phyloP scores from a whole-genome alignment of 2,329 filamentous ascomycete species.

The Sporothrix sp. region DNA sequence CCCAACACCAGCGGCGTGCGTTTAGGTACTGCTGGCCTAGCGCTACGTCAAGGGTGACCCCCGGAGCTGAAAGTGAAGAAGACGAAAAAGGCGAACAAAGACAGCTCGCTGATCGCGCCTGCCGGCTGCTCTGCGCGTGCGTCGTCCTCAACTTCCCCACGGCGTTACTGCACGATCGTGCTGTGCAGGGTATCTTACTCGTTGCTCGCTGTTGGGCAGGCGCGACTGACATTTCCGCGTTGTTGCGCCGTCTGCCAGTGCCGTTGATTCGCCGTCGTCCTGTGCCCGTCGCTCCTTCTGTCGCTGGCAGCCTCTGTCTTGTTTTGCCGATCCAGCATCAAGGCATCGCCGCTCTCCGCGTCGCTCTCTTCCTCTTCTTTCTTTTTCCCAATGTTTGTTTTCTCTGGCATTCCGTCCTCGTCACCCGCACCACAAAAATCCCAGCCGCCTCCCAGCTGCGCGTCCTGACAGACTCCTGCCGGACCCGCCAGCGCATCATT shows the following conservation, averaged over 20 bases:
- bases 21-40: too few species aligned
- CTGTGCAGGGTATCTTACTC: too few species aligned
- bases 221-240: background rate
- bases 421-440: conserved; percentile 1
- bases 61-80: conserved; percentile 9
- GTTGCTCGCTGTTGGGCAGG: too few species aligned
- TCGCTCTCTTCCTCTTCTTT: background rate
- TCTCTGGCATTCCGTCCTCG: background rate
- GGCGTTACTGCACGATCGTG: too few species aligned
- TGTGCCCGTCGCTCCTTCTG: background rate
- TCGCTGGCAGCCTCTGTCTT: background rate
- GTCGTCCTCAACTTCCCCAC: too few species aligned
- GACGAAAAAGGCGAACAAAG: background rate
- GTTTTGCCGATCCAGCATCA: background rate
- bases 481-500: conserved; percentile 4
- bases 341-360: background rate
- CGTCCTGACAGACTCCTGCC: conserved; percentile 4
- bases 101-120: conserved; percentile 8
- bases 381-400: background rate
- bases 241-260: background rate
- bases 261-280: too few species aligned
- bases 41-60: background rate
- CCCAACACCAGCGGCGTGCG: background rate
- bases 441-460: background rate
- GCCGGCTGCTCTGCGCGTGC: too few species aligned